Evolutionary conservation across 768 basidiomycete species (phyloP).

Genomic region (Macrolepiota dolichaula): DNA sequence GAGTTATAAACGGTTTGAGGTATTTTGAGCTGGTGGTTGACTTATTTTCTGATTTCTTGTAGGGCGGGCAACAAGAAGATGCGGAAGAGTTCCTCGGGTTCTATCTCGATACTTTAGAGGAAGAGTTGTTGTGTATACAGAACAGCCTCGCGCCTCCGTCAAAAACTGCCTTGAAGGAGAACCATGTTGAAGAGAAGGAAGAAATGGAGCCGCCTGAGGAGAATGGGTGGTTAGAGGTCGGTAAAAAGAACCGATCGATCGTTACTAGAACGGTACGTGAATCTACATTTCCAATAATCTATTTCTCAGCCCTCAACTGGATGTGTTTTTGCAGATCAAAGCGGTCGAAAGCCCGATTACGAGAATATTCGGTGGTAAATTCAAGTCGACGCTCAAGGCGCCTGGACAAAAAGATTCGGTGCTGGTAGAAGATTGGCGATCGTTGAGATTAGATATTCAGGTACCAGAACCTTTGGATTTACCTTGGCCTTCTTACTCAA

Average conservation of each 20-base stretch:
- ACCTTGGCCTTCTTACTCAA: background rate
- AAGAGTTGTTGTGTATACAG: slow-evolving; percentile 76
- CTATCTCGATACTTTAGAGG: slow-evolving; percentile 91
- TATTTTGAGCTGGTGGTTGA: background rate
- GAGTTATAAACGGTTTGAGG: slow-evolving; percentile 26
- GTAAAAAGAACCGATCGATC: slow-evolving; percentile 78
- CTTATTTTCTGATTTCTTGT: background rate
- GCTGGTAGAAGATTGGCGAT: slow-evolving; percentile 89
- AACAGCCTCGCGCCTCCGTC: slow-evolving; percentile 44
- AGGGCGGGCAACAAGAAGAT: slow-evolving; percentile 95
- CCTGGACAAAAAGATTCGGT: slow-evolving; percentile 85
- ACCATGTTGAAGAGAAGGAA: slow-evolving; percentile 41
- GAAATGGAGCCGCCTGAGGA: slow-evolving; percentile 41
- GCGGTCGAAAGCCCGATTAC: slow-evolving; percentile 84
- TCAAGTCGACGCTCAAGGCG: slow-evolving; percentile 77
- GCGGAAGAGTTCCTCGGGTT: slow-evolving; percentile 99
- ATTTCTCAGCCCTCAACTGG: no score
- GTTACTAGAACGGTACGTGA: slow-evolving; percentile 75
- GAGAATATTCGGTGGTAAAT: slow-evolving; percentile 90
- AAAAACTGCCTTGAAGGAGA: slow-evolving; percentile 21
- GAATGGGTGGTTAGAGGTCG: slow-evolving; percentile 92
- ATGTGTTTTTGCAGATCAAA: slow-evolving; percentile 50
- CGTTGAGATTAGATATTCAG: slow-evolving; percentile 87
- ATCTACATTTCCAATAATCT: no score
- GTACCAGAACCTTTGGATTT: slow-evolving; percentile 31